Evolutionary conservation across 1,284 basidiomycete species (phyloP).

Genomic region (Moesziomyces aphidis): DNA sequence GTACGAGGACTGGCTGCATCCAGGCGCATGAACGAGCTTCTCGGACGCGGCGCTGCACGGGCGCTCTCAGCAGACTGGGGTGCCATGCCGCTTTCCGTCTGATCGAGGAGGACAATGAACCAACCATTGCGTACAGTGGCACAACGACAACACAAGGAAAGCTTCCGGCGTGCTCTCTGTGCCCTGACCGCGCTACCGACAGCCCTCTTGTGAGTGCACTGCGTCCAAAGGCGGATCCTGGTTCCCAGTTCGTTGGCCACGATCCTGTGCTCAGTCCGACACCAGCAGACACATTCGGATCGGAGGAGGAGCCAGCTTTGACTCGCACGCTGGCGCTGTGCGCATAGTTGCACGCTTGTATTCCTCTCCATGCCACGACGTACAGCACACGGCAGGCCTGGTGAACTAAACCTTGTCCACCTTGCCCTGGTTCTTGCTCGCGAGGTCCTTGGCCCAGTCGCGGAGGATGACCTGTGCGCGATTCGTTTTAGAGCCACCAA

Average conservation of each 20-base stretch:
- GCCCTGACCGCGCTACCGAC: no score
- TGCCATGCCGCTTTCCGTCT: no score
- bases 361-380: background rate
- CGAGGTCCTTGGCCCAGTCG: conserved; percentile 67
- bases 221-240: no score
- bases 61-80: background rate
- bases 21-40: background rate
- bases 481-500: background rate
- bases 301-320: no score
- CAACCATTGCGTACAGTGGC: no score
- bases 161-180: no score
- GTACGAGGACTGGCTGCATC: conserved; percentile 3
- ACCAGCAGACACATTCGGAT: no score
- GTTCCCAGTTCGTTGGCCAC: no score
- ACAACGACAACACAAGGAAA: no score
- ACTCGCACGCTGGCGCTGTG: background rate
- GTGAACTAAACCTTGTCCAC: conserved; percentile 25
- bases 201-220: no score
- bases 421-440: conserved; percentile 39
- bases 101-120: no score
- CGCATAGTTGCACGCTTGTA: background rate
- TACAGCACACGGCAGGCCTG: background rate
- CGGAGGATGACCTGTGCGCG: conserved; percentile 69
- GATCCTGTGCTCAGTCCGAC: no score
- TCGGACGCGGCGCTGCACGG: background rate